These are phyloP conservation scores for Irineochytrium annulatum DNA, from an alignment of 192 early-diverging fungal genomes.

Conservation along the genomic window DNA sequence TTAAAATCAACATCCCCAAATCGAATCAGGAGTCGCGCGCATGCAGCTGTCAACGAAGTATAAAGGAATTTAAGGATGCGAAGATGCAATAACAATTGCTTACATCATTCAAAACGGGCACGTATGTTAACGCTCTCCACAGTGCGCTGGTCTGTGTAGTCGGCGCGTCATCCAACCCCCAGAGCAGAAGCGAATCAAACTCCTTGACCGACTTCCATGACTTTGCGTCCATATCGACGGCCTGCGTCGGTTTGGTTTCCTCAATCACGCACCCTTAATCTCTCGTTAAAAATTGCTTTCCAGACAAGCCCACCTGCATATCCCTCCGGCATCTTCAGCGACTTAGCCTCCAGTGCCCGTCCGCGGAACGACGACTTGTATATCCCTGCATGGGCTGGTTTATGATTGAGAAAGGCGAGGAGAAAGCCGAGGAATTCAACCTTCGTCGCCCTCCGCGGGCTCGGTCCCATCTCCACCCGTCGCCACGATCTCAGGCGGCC, in stretches of 20 bases:
- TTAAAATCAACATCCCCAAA: too few relatives aligned
- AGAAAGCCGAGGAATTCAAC: neutral
- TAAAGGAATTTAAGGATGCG: neutral
- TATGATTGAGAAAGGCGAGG: too few relatives aligned
- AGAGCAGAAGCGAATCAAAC: constrained; percentile 20
- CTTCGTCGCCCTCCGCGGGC: neutral
- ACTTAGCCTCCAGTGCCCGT: constrained; percentile 19
- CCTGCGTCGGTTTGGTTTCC: neutral
- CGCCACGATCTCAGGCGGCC: constrained; percentile 1
- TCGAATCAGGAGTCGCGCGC: too few relatives aligned
- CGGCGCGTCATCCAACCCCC: constrained; percentile 27
- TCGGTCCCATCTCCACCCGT: neutral
- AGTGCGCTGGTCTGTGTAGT: constrained; percentile 3
- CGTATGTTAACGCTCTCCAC: constrained; percentile 20
- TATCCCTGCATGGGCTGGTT: too few relatives aligned
- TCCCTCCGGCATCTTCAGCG: constrained; percentile 9
- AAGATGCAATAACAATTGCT: neutral
- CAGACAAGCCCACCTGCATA: constrained; percentile 15
- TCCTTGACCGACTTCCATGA: too few relatives aligned
- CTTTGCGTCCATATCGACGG: neutral
- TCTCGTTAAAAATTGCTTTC: neutral
- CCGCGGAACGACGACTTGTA: constrained; percentile 27
- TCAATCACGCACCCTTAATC: neutral
- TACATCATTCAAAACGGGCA: constrained; percentile 25
- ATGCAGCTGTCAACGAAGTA: neutral